A percentile compares a stretch with the other conserved stretches of the same genome.
These are phyloP conservation scores for Colletotrichum chlorophyti DNA, from an alignment of 2,329 filamentous ascomycete species.

Conservation along the genomic window DNA sequence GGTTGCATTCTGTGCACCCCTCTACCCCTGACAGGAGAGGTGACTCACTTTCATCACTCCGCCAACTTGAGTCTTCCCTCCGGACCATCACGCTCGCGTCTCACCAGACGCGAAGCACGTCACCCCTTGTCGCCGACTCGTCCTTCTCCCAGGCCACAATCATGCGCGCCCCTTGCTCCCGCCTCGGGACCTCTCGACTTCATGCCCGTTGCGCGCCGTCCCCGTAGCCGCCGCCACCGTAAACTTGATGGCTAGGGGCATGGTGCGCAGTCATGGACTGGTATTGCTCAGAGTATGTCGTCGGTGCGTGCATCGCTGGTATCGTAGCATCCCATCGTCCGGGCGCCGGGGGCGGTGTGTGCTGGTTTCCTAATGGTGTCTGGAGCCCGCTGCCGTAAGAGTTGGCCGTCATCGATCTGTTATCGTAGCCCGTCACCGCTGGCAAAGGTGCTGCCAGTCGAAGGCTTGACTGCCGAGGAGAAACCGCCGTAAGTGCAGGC, in stretches of 20 bases:
- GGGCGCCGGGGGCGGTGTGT: slow-evolving; percentile 13
- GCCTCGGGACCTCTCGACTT: slow-evolving; percentile 29
- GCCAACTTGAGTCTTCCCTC: neutral
- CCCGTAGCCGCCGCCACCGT: slow-evolving; percentile 48
- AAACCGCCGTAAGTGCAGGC: slow-evolving; percentile 45
- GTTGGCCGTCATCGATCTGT: slow-evolving; percentile 36
- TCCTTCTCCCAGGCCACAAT: slow-evolving; percentile 3
- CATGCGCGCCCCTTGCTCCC: slow-evolving; percentile 12
- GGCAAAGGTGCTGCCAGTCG: slow-evolving; percentile 39
- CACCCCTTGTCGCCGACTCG: neutral
- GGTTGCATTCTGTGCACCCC: neutral
- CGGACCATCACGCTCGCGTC: slow-evolving; percentile 14
- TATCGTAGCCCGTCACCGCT: slow-evolving; percentile 48
- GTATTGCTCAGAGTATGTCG: slow-evolving; percentile 47
- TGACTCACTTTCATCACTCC: slow-evolving; percentile 19
- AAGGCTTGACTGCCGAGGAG: slow-evolving; percentile 36
- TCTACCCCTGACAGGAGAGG: neutral
- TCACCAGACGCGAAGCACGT: slow-evolving; percentile 19
- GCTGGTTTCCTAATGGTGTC: slow-evolving; percentile 42
- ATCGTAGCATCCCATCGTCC: slow-evolving; percentile 47
- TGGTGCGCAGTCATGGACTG: slow-evolving; percentile 46
- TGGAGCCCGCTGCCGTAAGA: slow-evolving; percentile 50
- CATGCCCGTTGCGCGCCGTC: slow-evolving; percentile 50
- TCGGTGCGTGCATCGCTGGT: slow-evolving; percentile 34
- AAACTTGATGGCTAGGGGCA: slow-evolving; percentile 44